Percentiles rank a stretch among this genome's conserved stretches.
Conservation (phyloP, 495 filamentous ascomycete species). For the Penicillium pulvis region DNA sequence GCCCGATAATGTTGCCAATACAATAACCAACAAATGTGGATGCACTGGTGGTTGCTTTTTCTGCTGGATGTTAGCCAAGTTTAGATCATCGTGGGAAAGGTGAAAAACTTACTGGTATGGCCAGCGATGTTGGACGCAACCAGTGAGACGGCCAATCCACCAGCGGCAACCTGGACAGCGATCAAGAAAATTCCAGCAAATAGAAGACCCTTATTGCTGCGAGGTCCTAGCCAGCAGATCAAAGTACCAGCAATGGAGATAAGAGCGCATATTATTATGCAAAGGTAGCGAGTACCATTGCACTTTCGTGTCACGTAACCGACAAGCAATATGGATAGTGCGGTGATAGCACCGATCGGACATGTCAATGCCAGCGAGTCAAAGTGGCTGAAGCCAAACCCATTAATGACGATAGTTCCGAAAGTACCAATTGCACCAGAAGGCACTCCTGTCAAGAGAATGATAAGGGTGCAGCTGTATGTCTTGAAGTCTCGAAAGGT, state of each 20-base stretch:
- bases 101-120: constrained; percentile 7
- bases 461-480: constrained; percentile 6
- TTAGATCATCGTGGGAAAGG: not conserved
- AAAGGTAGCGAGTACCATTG: constrained; percentile 3
- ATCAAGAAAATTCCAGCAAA: constrained; percentile 9
- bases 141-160: constrained; percentile 7
- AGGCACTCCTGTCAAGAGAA: constrained; percentile 6
- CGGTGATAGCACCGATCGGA: constrained; percentile 6
- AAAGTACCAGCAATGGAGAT: constrained; percentile 6
- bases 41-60: constrained; percentile 11
- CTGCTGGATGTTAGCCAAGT: not conserved
- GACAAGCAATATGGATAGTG: constrained; percentile 6
- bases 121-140: constrained; percentile 10
- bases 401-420: constrained; percentile 9
- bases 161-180: constrained; percentile 8
- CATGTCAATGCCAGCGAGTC: constrained; percentile 8
- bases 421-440: constrained; percentile 9
- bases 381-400: constrained; percentile 8
- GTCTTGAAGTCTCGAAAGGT: constrained; percentile 7
- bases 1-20: constrained; percentile 9
- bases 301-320: constrained; percentile 7
- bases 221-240: constrained; percentile 10
- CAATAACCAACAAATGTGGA: constrained; percentile 9
- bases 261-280: constrained; percentile 7
- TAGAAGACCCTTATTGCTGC: constrained; percentile 5